Evolutionary conservation across 768 basidiomycete genomes (phyloP).

Genomic region (Cyathus striatus): DNA sequence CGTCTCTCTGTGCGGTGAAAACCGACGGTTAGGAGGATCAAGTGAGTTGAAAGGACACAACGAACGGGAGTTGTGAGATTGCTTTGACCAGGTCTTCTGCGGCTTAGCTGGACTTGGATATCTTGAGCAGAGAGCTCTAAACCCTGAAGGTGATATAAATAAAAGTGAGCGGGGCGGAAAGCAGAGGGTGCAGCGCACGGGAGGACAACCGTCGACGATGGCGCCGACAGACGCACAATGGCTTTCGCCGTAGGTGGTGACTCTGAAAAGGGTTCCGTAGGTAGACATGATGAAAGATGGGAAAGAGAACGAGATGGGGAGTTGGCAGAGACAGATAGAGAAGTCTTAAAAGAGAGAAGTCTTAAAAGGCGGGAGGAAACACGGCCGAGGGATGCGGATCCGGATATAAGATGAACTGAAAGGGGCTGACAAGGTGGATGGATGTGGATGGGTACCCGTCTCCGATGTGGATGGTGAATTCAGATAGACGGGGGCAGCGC

Average conservation of each 20-base stretch:
- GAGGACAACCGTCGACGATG: conserved; percentile 96
- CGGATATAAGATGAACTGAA: no score
- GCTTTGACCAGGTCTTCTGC: conserved; percentile 93
- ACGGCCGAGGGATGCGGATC: not conserved
- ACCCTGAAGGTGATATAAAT: conserved; percentile 48
- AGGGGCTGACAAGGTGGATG: no score
- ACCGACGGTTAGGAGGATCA: conserved; percentile 2
- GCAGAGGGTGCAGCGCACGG: conserved; percentile 46
- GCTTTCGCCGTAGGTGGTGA: conserved; percentile 97
- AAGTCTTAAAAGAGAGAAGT: conserved; percentile 1
- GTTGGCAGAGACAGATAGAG: not conserved
- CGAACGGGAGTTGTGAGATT: conserved; percentile 92
- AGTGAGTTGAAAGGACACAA: conserved; percentile 8
- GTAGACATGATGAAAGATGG: conserved; percentile 77
- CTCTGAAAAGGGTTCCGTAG: conserved; percentile 86
- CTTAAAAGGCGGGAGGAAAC: not conserved
- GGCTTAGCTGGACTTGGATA: conserved; percentile 86
- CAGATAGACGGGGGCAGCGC: no score
- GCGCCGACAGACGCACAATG: conserved; percentile 97
- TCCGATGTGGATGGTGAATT: no score
- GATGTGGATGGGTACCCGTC: no score
- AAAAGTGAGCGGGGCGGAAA: not conserved
- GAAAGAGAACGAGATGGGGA: conserved; percentile 2
- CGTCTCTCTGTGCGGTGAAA: conserved; percentile 62
- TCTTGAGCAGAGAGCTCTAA: conserved; percentile 74